Evolutionary conservation across 1,284 basidiomycete genomes (phyloP).

Genomic region (Hortiboletus rubellus): DNA sequence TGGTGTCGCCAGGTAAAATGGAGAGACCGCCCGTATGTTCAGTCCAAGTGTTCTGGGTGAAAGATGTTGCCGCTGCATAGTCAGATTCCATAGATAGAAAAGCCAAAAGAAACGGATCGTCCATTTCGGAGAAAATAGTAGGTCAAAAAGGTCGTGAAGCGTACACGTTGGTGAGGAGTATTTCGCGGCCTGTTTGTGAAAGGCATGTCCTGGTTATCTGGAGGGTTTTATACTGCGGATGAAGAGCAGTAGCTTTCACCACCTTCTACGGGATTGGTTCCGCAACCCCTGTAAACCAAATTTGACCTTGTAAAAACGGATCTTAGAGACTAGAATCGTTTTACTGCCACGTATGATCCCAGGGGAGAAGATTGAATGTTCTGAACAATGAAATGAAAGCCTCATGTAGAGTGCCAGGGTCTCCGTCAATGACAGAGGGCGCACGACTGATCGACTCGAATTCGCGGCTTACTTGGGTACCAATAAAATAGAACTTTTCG

Average conservation of each 20-base stretch:
- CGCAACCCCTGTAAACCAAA: not conserved
- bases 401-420: not conserved
- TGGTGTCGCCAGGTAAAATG: not conserved
- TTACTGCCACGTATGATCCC: slow-evolving; percentile 4
- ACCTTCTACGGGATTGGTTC: not conserved
- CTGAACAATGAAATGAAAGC: slow-evolving; percentile 8
- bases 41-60: not conserved
- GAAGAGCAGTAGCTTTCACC: not conserved
- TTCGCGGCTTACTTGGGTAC: not conserved
- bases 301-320: not conserved
- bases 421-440: not conserved
- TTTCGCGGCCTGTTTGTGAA: not conserved
- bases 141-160: not conserved
- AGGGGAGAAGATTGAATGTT: not conserved
- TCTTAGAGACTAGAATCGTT: not conserved
- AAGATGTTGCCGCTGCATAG: not conserved
- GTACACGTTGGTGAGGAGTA: not conserved
- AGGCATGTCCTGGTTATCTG: too few species aligned
- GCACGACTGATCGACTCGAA: not conserved
- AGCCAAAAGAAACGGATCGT: not conserved
- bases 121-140: not conserved
- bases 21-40: not conserved
- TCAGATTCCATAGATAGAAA: not conserved
- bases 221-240: not conserved
- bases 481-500: not conserved